Evolutionary conservation across 768 basidiomycete species (phyloP).

Genomic region (Infundibulicybe gibba): DNA sequence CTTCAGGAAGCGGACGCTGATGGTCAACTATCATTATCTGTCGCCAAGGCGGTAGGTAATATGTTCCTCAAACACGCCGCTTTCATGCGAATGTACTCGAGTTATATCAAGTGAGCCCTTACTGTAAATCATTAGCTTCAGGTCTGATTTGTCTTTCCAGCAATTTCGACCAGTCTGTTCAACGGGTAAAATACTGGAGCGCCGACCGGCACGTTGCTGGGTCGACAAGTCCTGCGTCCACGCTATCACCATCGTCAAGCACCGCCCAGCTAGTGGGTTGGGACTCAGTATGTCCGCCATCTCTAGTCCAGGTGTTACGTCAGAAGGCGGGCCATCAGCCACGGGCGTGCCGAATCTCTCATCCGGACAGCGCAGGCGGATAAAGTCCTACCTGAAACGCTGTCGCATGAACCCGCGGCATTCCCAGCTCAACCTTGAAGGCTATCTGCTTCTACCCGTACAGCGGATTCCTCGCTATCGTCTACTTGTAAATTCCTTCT

Average conservation of each 20-base stretch:
- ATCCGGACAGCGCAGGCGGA: conserved; percentile 81
- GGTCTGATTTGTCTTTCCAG: conserved; percentile 32
- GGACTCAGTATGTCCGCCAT: conserved; percentile 53
- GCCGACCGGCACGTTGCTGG: conserved; percentile 45
- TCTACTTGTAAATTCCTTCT: conserved; percentile 63
- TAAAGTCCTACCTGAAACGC: conserved; percentile 85
- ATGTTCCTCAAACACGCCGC: conserved; percentile 94
- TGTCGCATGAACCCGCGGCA: conserved; percentile 88
- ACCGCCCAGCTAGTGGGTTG: conserved; percentile 60
- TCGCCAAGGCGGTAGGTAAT: conserved; percentile 78
- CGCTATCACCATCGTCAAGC: conserved; percentile 57
- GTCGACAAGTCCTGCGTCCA: conserved; percentile 33
- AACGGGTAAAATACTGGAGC: conserved; percentile 86
- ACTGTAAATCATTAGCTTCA: conserved; percentile 5
- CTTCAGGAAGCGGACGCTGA: conserved; percentile 57
- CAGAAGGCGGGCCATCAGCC: conserved; percentile 34
- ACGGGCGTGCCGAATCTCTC: conserved; percentile 56
- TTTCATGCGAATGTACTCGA: conserved; percentile 98
- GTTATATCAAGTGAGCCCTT: conserved; percentile 86
- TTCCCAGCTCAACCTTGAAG: conserved; percentile 91
- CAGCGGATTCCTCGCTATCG: conserved; percentile 98
- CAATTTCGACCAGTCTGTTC: conserved; percentile 92
- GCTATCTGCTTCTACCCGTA: conserved; percentile 90
- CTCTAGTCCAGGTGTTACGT: conserved; percentile 35
- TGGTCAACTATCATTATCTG: conserved; percentile 68